phyloP scores from a whole-genome alignment of 2,329 filamentous ascomycete species.

The Cordyceps tenuipes region DNA sequence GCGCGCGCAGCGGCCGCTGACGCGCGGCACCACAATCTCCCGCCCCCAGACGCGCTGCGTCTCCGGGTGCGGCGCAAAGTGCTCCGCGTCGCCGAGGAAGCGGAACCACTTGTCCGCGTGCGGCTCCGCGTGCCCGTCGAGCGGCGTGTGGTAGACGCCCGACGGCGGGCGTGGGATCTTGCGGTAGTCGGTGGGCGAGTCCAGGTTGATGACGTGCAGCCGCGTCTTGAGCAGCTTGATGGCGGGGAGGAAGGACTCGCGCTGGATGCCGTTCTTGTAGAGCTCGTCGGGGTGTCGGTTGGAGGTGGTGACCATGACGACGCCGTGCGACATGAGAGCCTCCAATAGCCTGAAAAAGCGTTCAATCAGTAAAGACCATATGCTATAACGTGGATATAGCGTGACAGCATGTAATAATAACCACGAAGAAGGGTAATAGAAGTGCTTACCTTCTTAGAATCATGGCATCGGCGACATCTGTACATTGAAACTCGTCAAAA shows the following conservation, averaged over 20 bases:
- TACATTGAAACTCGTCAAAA: slow-evolving; percentile 98
- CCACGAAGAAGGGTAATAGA: not conserved
- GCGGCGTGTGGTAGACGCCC: slow-evolving; percentile 85
- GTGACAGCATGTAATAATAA: too few relatives aligned
- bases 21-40: slow-evolving; percentile 76
- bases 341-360: slow-evolving; percentile 58
- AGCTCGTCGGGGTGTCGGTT: slow-evolving; percentile 95
- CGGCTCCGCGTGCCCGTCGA: slow-evolving; percentile 65
- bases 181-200: slow-evolving; percentile 92
- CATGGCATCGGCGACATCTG: slow-evolving; percentile 97
- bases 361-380: not conserved
- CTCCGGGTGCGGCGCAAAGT: slow-evolving; percentile 66
- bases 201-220: slow-evolving; percentile 84
- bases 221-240: slow-evolving; percentile 83
- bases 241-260: slow-evolving; percentile 89
- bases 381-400: too few relatives aligned
- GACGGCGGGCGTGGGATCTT: slow-evolving; percentile 91
- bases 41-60: slow-evolving; percentile 87
- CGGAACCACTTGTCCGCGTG: slow-evolving; percentile 95
- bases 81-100: slow-evolving; percentile 78
- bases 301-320: slow-evolving; percentile 89
- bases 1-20: slow-evolving; percentile 79
- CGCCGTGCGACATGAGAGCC: slow-evolving; percentile 89
- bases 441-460: slow-evolving; percentile 63
- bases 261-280: slow-evolving; percentile 96